These are phyloP conservation scores for Bigelowiella natans DNA, from an alignment of 78 protist species.

Conservation along the genomic window DNA sequence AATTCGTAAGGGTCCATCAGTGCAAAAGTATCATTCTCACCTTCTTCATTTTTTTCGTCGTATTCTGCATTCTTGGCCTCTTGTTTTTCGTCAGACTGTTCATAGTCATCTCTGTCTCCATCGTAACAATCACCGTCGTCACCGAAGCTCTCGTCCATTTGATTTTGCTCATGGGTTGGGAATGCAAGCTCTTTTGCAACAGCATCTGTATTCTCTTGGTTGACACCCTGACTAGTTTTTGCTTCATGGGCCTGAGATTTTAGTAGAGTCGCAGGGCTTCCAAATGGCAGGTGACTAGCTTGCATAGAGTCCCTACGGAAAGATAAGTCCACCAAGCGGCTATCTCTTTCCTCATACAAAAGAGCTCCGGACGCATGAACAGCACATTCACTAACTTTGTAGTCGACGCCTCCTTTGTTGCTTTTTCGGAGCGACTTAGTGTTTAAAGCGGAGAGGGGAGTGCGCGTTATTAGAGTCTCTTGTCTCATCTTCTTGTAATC, in stretches of 20 bases:
- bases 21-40: too few species aligned
- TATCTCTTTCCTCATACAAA: background rate
- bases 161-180: background rate
- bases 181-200: background rate
- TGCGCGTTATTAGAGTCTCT: background rate
- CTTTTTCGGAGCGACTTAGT: background rate
- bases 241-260: background rate
- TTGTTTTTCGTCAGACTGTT: too few species aligned
- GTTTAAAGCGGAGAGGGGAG: background rate
- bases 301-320: background rate
- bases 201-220: background rate
- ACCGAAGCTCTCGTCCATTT: too few species aligned
- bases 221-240: background rate
- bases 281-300: too few species aligned
- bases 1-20: too few species aligned
- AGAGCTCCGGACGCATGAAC: background rate
- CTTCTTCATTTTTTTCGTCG: too few species aligned
- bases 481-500: background rate
- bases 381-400: background rate
- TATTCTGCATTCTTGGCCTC: too few species aligned
- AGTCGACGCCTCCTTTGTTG: background rate
- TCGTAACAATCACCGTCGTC: too few species aligned
- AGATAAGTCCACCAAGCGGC: background rate
- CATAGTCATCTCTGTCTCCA: too few species aligned
- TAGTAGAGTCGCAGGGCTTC: background rate